Evolutionary conservation across 1,284 basidiomycete species (phyloP).

Genomic region (Moesziomyces parantarcticus): DNA sequence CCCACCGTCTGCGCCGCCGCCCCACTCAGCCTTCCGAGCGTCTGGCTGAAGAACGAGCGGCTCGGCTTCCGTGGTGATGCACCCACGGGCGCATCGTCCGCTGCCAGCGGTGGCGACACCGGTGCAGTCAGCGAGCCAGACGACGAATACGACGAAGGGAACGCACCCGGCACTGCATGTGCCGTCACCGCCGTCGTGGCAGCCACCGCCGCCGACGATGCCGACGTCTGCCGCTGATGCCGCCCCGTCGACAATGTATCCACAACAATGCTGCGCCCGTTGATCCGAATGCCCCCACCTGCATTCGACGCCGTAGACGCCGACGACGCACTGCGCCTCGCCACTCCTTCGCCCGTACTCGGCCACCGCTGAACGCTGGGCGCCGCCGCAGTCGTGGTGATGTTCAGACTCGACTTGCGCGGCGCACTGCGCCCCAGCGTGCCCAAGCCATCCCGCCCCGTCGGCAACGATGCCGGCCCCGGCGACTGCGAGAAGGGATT

Average conservation of each 20-base stretch:
- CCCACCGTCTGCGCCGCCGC: constrained; percentile 17
- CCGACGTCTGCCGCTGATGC: constrained; percentile 29
- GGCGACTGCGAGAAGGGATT: constrained; percentile 54
- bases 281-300: constrained; percentile 36
- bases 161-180: constrained; percentile 41
- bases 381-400: constrained; percentile 25
- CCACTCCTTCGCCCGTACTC: constrained; percentile 12
- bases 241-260: constrained; percentile 8
- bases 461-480: constrained; percentile 37
- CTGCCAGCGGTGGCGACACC: neutral
- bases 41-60: constrained; percentile 45
- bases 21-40: constrained; percentile 40
- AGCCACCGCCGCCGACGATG: constrained; percentile 17
- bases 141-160: constrained; percentile 35
- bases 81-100: neutral
- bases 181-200: constrained; percentile 29
- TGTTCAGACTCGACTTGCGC: constrained; percentile 40
- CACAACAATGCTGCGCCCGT: constrained; percentile 41
- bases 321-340: constrained; percentile 20
- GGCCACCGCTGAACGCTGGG: constrained; percentile 43
- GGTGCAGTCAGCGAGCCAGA: constrained; percentile 26
- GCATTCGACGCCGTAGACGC: constrained; percentile 18
- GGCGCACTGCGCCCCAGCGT: constrained; percentile 22
- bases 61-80: constrained; percentile 14
- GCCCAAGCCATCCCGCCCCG: constrained; percentile 25